A percentile compares a stretch with the other conserved stretches of the same genome.
phyloP scores from a whole-genome alignment of 805 yeast species.

The Candida vaughaniae region DNA sequence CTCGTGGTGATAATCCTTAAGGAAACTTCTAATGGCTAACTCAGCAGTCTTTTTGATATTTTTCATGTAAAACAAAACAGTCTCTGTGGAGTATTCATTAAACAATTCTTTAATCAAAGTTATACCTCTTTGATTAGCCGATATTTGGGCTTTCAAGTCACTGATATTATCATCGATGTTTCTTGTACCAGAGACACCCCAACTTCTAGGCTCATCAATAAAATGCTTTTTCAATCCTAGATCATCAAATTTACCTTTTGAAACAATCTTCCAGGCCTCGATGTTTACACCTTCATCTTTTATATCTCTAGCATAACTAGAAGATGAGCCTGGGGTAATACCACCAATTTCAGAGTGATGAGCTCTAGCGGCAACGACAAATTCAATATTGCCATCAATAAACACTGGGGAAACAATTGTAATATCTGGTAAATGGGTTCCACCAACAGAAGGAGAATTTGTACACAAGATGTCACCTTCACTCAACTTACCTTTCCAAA shows the following conservation, averaged over 20 bases:
- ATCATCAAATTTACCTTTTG: conserved; percentile 18
- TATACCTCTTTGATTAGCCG: conserved; percentile 85
- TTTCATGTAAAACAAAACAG: conserved; percentile 70
- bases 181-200: conserved; percentile 22
- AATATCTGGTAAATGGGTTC: conserved; percentile 78
- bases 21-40: conserved; percentile 52
- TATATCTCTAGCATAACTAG: conserved; percentile 19
- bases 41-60: conserved; percentile 84
- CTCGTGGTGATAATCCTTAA: conserved; percentile 32
- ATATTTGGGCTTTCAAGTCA: conserved; percentile 80
- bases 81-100: conserved; percentile 56
- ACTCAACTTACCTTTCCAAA: conserved; percentile 62
- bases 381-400: conserved; percentile 16
- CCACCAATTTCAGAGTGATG: conserved; percentile 26
- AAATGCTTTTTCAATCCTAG: conserved; percentile 17
- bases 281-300: conserved; percentile 22
- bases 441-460: conserved; percentile 81
- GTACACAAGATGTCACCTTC: conserved; percentile 78
- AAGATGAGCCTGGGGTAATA: conserved; percentile 19
- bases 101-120: conserved; percentile 57
- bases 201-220: conserved; percentile 16
- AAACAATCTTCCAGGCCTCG: conserved; percentile 18
- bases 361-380: conserved; percentile 22
- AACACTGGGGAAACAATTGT: conserved; percentile 23
- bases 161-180: conserved; percentile 20